Base-by-base conservation (phyloP, 2,329 filamentous ascomycete species). In the Phoma sp. region DNA sequence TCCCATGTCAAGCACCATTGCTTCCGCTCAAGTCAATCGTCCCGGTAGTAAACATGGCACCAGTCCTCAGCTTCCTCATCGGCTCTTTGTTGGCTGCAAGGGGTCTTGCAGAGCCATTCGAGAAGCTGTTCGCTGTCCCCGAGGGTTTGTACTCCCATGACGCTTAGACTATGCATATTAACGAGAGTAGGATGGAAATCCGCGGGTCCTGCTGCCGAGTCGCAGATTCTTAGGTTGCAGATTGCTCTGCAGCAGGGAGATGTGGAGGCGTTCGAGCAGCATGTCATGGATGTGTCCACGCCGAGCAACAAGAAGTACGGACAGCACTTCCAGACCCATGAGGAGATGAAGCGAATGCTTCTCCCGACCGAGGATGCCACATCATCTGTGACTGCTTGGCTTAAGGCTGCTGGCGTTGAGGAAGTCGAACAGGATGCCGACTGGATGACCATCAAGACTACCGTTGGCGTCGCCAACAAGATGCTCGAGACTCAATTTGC, bases 401-500 rank as follows among this genome's bases (percentile, higher is more conserved):
- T 83, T n/a, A 67, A 77, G 55, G 60, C 61, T 13, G 66, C 71
- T 3, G 77, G 77, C 10, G 67, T 80, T 42, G 65, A 67, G 13
- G 52, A 71, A 42, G 60, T 77, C 45, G 61, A 72, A 25, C 68
- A 70, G 4, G 75, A 80, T 43, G 76, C 78, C 58, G 65, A 67
- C 44, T 68, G 65, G 62, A 44, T 68, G 45, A 67, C 59, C 22
- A 73, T 74, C 58, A 72, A 66, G 23, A 74, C 79, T 18, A 77
- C 78, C 4, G 67, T 66, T 9, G 71, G 70, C 29, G 69, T 72
- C 2, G 77, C 78, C 22, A 66, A 71, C 27, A 67, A 70, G 41
- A 72, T 86, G 39, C 74, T 85, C 10, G 69, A 74, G n/a, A 79
- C 80, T 7, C 70, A 72, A 0, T 84, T 83, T 59, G 77, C 76